Evolutionary conservation across 345 rosid genomes (phyloP).

Genomic region (Ceriops decandra): DNA sequence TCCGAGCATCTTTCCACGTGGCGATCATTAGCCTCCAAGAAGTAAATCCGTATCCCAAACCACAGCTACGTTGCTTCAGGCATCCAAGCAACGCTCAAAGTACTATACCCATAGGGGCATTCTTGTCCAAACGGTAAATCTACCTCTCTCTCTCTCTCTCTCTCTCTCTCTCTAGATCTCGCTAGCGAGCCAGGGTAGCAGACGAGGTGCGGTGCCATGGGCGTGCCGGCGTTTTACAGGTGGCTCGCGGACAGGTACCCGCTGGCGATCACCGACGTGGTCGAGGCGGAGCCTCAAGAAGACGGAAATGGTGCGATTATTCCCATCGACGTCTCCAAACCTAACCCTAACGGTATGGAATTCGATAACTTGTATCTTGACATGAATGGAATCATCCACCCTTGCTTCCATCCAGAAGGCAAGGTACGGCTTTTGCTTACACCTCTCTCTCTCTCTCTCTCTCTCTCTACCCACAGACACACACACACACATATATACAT

Average conservation of each 20-base stretch:
- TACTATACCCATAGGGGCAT: not conserved
- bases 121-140: not conserved
- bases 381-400: slow-evolving; percentile 94
- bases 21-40: too few species aligned
- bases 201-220: slow-evolving; percentile 43
- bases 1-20: too few species aligned
- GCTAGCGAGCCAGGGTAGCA: not conserved
- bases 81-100: too few species aligned
- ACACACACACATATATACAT: too few species aligned
- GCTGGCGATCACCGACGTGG: slow-evolving; percentile 64
- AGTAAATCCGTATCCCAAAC: too few species aligned
- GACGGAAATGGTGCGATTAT: slow-evolving; percentile 34
- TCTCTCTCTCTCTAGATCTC: not conserved
- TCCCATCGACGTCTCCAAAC: slow-evolving; percentile 60
- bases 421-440: slow-evolving; percentile 40
- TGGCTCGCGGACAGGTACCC: slow-evolving; percentile 98
- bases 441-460: too few species aligned
- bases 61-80: too few species aligned
- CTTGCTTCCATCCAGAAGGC: slow-evolving; percentile 97
- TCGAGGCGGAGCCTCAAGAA: slow-evolving; percentile 65
- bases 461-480: too few species aligned
- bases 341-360: slow-evolving; percentile 92
- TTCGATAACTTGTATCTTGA: slow-evolving; percentile 89
- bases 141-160: not conserved
- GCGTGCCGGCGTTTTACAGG: slow-evolving; percentile 94